Base-by-base conservation (phyloP, 2,329 filamentous ascomycete genomes). In the Fusarium illudens region DNA sequence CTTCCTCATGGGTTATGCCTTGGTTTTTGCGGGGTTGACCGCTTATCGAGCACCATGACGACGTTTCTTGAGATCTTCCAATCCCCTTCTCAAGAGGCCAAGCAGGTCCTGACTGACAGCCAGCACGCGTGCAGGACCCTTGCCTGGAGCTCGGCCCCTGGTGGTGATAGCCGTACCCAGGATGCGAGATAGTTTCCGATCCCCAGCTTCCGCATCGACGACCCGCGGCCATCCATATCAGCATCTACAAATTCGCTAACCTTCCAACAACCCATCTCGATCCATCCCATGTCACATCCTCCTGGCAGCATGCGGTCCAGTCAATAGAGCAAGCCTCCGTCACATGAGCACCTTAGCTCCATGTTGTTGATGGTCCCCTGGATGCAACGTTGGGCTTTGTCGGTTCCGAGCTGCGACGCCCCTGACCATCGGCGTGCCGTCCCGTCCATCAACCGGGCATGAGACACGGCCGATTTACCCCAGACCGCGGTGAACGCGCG, bases 101-200 rank as follows among this genome's bases (percentile, higher is more conserved):
- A 22, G 49, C 22, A 52, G 34, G 33, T 52, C 34, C 33, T 37
- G 9, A 29, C 19, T 49, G 60, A 60, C 15, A 42, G 36, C 39
- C 39, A 44, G 39, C 39, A 27, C 22, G 39, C 29, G 30, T 54
- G 39, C 42, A 30, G n/a, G 46, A 34, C 30, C 53, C 53, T 48
- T 22, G 36, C 37, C 22, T 33, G 27, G 19, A 58, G 62, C 58
- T 64, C 42, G 48, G n/a, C 46, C 54, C 62, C 65, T 52, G 39
- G 27, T 46, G 44, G 34, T 46, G 52, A 58, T 32, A 63, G 48
- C 33, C 49, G 55, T 46, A 11, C 49, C 25, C 29, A 44, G 48
- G 48, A 62, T 71, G 51, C 58, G 51, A 57, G 58, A 64, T 56
- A 22, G 49, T 56, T 58, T 58, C 46, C 58, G 25, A 70, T 67